Percentiles rank a stretch among this genome's conserved stretches.
Conservation (phyloP, 768 basidiomycete genomes). For the Amanita exitialis region DNA sequence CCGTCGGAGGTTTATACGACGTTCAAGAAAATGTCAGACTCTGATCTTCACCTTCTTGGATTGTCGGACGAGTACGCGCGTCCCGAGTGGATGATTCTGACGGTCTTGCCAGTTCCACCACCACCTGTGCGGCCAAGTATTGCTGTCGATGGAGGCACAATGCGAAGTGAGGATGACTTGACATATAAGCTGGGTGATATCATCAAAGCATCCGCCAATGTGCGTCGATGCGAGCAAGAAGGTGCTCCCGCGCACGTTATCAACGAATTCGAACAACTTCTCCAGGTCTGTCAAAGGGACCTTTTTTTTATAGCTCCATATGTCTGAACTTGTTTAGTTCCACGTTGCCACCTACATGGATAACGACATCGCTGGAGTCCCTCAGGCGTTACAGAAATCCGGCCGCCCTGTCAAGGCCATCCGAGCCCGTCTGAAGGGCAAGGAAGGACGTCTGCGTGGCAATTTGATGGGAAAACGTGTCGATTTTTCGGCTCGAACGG, state of each 20-base stretch:
- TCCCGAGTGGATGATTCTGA: conserved; percentile 99
- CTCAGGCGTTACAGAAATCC: conserved; percentile 94
- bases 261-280: conserved; percentile 89
- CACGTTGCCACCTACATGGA: conserved; percentile 99
- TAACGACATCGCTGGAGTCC: conserved; percentile 97
- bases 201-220: conserved; percentile 89
- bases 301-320: background rate
- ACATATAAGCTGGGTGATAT: conserved; percentile 97
- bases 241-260: conserved; percentile 95
- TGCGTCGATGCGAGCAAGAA: conserved; percentile 89
- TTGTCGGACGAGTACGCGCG: conserved; percentile 93
- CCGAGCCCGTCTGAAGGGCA: conserved; percentile 95
- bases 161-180: conserved; percentile 96
- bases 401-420: conserved; percentile 98
- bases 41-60: conserved; percentile 82
- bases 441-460: conserved; percentile 95
- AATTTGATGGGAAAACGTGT: conserved; percentile 99
- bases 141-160: conserved; percentile 91
- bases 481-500: conserved; percentile 97
- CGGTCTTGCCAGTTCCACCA: conserved; percentile 94
- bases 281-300: conserved; percentile 56
- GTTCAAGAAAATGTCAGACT: conserved; percentile 91
- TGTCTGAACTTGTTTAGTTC: conserved; percentile 43
- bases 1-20: conserved; percentile 87
- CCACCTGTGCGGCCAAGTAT: conserved; percentile 98